Evolutionary conservation across 768 basidiomycete species (phyloP).

Genomic region (Chiua virens): DNA sequence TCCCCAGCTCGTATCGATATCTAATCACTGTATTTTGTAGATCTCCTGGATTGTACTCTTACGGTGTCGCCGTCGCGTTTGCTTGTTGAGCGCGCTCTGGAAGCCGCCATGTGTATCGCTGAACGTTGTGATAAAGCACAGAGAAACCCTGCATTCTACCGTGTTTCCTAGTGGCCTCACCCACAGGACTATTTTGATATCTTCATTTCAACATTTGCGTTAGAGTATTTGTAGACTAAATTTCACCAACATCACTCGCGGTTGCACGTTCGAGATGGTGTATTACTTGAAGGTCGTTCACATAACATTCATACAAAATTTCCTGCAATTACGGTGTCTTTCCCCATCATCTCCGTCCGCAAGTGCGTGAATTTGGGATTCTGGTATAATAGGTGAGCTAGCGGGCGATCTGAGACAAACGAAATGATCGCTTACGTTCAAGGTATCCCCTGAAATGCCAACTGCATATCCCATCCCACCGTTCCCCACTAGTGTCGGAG

Average conservation of each 20-base stretch:
- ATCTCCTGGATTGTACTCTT: constrained; percentile 52
- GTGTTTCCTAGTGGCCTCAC: constrained; percentile 12
- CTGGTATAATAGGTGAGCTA: constrained; percentile 6
- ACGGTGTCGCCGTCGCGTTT: constrained; percentile 46
- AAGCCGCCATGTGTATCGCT: constrained; percentile 58
- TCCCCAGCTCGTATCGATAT: background rate
- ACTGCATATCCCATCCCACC: constrained; percentile 61
- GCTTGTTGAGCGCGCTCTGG: constrained; percentile 58
- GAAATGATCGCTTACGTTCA: constrained; percentile 11
- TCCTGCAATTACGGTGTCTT: constrained; percentile 32
- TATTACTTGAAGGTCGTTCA: background rate
- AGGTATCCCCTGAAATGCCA: constrained; percentile 13
- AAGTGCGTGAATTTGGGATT: constrained; percentile 29
- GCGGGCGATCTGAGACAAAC: background rate
- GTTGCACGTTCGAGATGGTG: background rate
- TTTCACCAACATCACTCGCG: background rate
- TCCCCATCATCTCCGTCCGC: constrained; percentile 31
- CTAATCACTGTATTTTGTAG: constrained; percentile 31
- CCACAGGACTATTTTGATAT: background rate
- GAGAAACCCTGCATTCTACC: constrained; percentile 48
- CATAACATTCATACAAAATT: constrained; percentile 15
- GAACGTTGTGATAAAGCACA: constrained; percentile 61
- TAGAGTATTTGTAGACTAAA: background rate
- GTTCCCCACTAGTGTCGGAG: constrained; percentile 79
- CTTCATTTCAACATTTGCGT: background rate